Evolutionary conservation across 2,329 filamentous ascomycete genomes (phyloP).

Genomic region (Ilyonectria robusta): DNA sequence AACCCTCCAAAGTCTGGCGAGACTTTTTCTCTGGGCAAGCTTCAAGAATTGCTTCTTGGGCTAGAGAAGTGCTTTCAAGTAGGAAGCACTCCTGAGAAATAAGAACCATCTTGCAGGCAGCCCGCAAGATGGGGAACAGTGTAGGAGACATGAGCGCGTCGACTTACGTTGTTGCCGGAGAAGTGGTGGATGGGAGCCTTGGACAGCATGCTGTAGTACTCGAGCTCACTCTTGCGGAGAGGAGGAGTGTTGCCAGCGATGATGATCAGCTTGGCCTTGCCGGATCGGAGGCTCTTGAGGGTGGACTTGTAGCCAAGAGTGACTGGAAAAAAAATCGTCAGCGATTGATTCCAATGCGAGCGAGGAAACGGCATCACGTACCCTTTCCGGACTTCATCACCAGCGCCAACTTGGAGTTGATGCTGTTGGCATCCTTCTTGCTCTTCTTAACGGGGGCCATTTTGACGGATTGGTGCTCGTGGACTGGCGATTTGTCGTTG

Average conservation of each 20-base stretch:
- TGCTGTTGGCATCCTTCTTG: constrained; percentile 87
- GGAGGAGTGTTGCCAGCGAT: constrained; percentile 95
- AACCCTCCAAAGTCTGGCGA: constrained; percentile 89
- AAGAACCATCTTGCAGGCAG: constrained; percentile 39
- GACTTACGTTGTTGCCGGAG: constrained; percentile 97
- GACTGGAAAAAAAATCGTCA: constrained; percentile 48
- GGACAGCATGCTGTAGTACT: constrained; percentile 93
- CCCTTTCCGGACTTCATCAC: constrained; percentile 81
- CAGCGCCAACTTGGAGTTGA: constrained; percentile 73
- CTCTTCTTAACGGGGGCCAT: constrained; percentile 81
- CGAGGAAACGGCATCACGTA: constrained; percentile 58
- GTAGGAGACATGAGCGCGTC: constrained; percentile 45
- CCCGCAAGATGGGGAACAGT: constrained; percentile 37
- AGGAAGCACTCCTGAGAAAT: constrained; percentile 44
- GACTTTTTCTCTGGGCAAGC: constrained; percentile 94
- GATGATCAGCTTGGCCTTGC: constrained; percentile 99
- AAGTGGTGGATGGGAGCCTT: constrained; percentile 99
- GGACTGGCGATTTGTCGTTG: constrained; percentile 52
- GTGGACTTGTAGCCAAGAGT: constrained; percentile 60
- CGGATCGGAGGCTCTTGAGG: constrained; percentile 90
- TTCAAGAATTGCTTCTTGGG: constrained; percentile 50
- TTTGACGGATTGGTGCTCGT: constrained; percentile 63
- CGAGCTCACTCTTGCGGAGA: constrained; percentile 96
- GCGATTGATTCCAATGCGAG: constrained; percentile 1
- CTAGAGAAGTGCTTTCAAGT: constrained; percentile 42